These are phyloP conservation scores for Pseudogymnoascus sp. DNA, from an alignment of 2,329 filamentous ascomycete species.

Conservation along the genomic window DNA sequence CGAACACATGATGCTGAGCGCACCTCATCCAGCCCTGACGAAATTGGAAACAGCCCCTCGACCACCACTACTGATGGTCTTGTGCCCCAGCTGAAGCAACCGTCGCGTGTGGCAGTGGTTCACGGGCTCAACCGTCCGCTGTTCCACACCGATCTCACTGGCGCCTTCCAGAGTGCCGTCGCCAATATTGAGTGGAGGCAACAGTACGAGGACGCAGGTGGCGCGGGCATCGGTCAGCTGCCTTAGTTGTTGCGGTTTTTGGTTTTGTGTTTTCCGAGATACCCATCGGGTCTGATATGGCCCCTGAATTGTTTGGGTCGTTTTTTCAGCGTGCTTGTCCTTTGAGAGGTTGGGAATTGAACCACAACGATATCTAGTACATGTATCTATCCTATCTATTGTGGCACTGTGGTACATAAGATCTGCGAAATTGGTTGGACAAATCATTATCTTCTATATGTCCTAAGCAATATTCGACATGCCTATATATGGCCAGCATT, in stretches of 20 bases:
- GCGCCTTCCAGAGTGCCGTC: constrained; percentile 78
- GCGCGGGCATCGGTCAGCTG: constrained; percentile 17
- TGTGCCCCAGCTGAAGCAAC: constrained; percentile 28
- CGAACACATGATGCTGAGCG: constrained; percentile 14
- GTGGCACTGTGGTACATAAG: background rate
- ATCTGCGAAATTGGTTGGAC: background rate
- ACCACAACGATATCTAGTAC: background rate
- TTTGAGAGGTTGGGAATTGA: background rate
- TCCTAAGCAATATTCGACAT: background rate
- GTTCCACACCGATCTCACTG: constrained; percentile 89
- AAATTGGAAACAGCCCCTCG: background rate
- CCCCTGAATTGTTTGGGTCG: constrained; percentile 5
- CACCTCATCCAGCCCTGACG: background rate
- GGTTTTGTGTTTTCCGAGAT: constrained; percentile 1
- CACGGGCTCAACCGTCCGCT: constrained; percentile 82
- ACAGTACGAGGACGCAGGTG: constrained; percentile 27
- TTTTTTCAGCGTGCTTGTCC: constrained; percentile 3
- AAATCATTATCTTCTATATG: background rate
- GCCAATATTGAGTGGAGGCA: constrained; percentile 59
- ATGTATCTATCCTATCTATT: background rate
- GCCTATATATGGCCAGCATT: constrained; percentile 1
- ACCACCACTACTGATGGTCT: constrained; percentile 17
- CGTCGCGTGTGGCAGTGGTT: constrained; percentile 51
- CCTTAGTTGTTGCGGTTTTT: constrained; percentile 11
- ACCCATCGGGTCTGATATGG: background rate